Base-by-base conservation (phyloP, 805 yeast species). In the Spathaspora arborariae region DNA sequence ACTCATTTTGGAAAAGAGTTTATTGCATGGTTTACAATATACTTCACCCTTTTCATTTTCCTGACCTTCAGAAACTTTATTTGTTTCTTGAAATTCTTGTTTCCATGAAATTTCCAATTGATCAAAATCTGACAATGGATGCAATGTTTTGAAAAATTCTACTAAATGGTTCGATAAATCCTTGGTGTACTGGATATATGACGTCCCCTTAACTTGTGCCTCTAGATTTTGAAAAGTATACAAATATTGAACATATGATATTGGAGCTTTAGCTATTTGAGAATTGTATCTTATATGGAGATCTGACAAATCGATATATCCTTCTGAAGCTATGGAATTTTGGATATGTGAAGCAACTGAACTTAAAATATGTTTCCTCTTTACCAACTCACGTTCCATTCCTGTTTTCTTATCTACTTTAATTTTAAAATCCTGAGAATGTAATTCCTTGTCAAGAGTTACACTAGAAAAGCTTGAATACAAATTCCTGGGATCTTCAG, bases 1-100 rank as follows among this genome's bases (percentile, higher is more conserved):
- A 0, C 89, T 65, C 21, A 67, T 67, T 44, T 84, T 84, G 11
- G 85, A 67, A 59, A 88, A 90, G 16, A 56, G 47, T 56, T 80
- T 85, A 22, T 77, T 72, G 59, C 97, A 92, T 0, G 76, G 74
- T 4, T 62, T 51, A 59, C 97, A 92, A 53, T 62, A 85, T 1
- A 78, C 69, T 47, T 59, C 65, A 46, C 65, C 68, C 35, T 52
- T 47, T 11, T 54, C 58, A 37, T 56, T 51, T 20, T 45, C 49
- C 24, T 34, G 26, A 4, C 53, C 58, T 39, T 52, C 46, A 7
- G 42, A 39, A 19, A 33, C 34, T 19, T 39, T 44, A 6, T 8
- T 7, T 22, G 38, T 34, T 27, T 24, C 41, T 11, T 24, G 37
- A 7, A 48, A 53, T 3, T 44, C 41, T 11, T 44, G 18, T 6